Evolutionary conservation across 73 alveolate species (phyloP), one percentile per base, ranked within the genome.

Genomic region (Halteria grandinella): DNA sequence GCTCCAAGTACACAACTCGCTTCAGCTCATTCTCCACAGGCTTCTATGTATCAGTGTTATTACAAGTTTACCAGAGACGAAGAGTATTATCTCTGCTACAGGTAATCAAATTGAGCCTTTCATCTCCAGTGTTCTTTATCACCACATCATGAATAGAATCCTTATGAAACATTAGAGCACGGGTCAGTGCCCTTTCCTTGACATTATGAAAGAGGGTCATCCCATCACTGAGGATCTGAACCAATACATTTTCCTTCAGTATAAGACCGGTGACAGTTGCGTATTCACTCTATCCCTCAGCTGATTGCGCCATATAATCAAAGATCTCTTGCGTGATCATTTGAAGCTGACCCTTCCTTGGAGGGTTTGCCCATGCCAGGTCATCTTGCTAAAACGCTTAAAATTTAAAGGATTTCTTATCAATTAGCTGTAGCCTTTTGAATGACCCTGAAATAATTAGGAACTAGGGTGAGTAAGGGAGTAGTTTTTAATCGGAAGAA

Each of bases 301-400:
- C 5, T 12, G 47, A n/a, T 44, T 51, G 25, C 4, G 32, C 3
- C 14, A 66, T 17, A 25, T 66, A 66, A 15, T 66, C 80, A 27
- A n/a, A 66, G 17, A 66, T 66, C 47, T 66, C 80, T 66, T 66
- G 21, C 23, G 55, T 44, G 5, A 66, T 66, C 66, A 66, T 66
- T 66, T 66, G 32, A 2, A 66, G 25, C 15, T 44, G 6, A 23
- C 66, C 49, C 29, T 44, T 44, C 47, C 25, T 45, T 10, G 80
- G 80, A 66, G 80, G 80, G 1, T 41, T 2, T 7, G 66, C 51
- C 80, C 80, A 66, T 5, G 17, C 47, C 1, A 25, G 15, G 25
- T 60, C 77, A 18, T 33, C 43, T 8, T 5, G 27, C 34, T 10
- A 1, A 2, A 41, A 36, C 11, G n/a, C n/a, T n/a, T n/a, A n/a